Evolutionary conservation across 192 early-diverging fungal genomes (phyloP), one percentile per base, ranked within the genome.

Genomic region (Mortierella alpina): DNA sequence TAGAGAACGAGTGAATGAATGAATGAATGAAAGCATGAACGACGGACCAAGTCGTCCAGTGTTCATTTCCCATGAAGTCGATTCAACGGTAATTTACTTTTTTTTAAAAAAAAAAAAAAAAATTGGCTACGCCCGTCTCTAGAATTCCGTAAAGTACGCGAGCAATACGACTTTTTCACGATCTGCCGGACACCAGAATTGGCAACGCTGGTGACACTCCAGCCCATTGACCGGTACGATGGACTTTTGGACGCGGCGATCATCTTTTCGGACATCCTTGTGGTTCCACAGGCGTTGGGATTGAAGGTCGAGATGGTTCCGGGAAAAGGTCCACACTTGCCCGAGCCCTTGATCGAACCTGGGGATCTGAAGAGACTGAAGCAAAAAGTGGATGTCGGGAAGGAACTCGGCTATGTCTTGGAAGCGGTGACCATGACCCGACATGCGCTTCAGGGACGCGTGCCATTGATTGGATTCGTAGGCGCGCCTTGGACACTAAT

Each of bases 241-340:
- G 93, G 89, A 2, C 88, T 98, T 15, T 86, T 99, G 17, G 97
- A 98, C 73, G 97, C 96, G 0, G 93, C 96, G 22, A 99, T 99
- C 78, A 98, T 99, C 72, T 99, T 99, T 83, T 96, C 95, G 0
- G 98, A 99, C 83, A 99, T 99, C 72, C 88, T 99, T 14, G 96
- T 98, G 31, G 89, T 99, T 52, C 98, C 98, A 44, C 97, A 98
- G 76, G 98, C 98, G 9, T 80, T 99, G 83, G 98, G 98, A 1
- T 66, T 99, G 54, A 91, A 92, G 64, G 95, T 98, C 22, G 84
- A 94, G 80, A 98, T 99, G 98, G 80, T 95, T 9, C 88, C 92
- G 0, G 93, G 90, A 20, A 90, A 94, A 57, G 97, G 96, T 46
- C 96, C 96, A 31, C 85, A 91, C 52, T 93, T 99, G 66, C 94